Base-by-base conservation (phyloP, 1,284 basidiomycete species). In the Cutaneotrichosporon cyanovorans region DNA sequence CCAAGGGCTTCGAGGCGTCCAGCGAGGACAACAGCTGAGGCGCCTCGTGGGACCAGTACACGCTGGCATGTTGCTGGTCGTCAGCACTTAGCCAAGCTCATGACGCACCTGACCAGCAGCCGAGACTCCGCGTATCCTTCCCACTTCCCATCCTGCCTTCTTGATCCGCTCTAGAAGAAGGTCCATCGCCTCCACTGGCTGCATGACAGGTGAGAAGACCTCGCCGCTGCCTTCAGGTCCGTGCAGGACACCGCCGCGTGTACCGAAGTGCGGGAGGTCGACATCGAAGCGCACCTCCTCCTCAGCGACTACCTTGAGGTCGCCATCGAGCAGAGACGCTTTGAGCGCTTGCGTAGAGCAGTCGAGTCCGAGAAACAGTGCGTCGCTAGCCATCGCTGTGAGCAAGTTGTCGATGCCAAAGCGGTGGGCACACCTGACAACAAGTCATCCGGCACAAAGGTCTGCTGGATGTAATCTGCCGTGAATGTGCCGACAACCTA, bases 271-370 rank as follows among this genome's bases (percentile, higher is more conserved):
- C 0, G 86, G 79, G 7, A 92, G 74, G 67, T 93, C 87, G 33
- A 74, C 73, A 69, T 89, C 86, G 63, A 90, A 92, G 62, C 85
- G 78, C 28, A 92, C 82, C 9, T 82, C 76, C 14, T 79, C 76
- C 66, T 91, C 85, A 58, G 83, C 78, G 4, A 87, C 73, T 39
- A 87, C 76, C 18, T 74, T 68, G 34, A 79, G 77, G 43, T 81
- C 74, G 34, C 79, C 74, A 19, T 79, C 72, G 53, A 87, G 78
- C 37, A 90, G 65, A 1, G 72, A 72, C 0, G 73, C 73, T 68
- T 91, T 92, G 58, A 91, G 78, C 45, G 86, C 84, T 65, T 95
- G 88, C 0, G 87, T 92, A 7, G 85, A 88, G 38, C 88, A 77
- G 69, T 93, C 88, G 47, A 92, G 77, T 12, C 89, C 88, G 21